Evolutionary conservation across 176 grass and related monocot genomes (phyloP).

Genomic region (Zoysia pacifica): DNA sequence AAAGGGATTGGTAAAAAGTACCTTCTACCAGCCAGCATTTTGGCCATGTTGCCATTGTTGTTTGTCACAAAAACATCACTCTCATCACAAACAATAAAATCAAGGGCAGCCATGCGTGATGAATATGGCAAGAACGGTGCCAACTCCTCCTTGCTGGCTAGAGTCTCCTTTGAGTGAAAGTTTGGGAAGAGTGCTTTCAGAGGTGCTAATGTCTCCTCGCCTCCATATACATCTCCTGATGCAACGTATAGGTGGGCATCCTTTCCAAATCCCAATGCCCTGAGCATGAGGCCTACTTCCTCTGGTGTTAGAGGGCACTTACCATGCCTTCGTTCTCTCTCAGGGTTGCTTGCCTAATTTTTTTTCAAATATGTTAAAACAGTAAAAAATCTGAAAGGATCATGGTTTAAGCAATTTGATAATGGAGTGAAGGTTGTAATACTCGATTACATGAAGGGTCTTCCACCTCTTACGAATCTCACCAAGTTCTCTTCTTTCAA

Average conservation of each 20-base stretch:
- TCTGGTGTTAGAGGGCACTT: conserved; percentile 93
- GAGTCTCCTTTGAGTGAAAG: conserved; percentile 86
- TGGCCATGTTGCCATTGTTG: conserved; percentile 99
- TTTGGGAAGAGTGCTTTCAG: conserved; percentile 89
- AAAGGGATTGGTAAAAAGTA: conserved; percentile 15
- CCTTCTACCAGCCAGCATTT: conserved; percentile 94
- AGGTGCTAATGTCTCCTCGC: conserved; percentile 79
- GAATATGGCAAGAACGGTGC: conserved; percentile 67
- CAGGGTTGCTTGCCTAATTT: conserved; percentile 73
- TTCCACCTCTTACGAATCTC: conserved; percentile 90
- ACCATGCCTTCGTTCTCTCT: conserved; percentile 73
- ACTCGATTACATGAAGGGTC: conserved; percentile 73
- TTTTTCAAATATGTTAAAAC: conserved; percentile 9
- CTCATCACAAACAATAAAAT: conserved; percentile 84
- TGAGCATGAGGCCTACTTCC: conserved; percentile 88
- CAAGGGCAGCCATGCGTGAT: conserved; percentile 96
- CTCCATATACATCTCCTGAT: conserved; percentile 87
- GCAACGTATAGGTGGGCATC: conserved; percentile 89
- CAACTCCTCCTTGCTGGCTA: conserved; percentile 76
- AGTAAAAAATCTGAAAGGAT: conserved; percentile 34
- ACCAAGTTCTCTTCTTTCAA: conserved; percentile 81
- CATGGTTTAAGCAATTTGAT: conserved; percentile 2
- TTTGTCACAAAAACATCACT: conserved; percentile 87
- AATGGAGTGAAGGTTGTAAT: conserved; percentile 7
- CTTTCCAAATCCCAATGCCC: conserved; percentile 78